A percentile compares a stretch with the other conserved stretches of the same genome.
These are phyloP conservation scores for Neonectria ditissima DNA, from an alignment of 2,329 filamentous ascomycete genomes.

Conservation along the genomic window DNA sequence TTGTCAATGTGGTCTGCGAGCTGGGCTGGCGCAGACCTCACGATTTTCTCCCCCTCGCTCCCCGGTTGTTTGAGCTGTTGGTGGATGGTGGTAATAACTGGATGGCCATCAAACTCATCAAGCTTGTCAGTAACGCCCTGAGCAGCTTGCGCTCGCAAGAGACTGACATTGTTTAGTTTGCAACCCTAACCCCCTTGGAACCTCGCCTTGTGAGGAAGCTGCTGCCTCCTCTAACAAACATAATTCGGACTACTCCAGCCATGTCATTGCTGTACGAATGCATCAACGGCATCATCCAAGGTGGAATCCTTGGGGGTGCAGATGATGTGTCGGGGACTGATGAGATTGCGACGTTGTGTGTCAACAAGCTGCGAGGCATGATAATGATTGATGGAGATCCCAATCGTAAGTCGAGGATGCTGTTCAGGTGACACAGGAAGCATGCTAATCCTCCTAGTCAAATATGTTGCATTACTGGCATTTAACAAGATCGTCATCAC, in stretches of 20 bases:
- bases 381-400: conserved; percentile 92
- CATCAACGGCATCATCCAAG: conserved; percentile 98
- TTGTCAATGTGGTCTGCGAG: conserved; percentile 97
- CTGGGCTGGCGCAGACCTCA: conserved; percentile 92
- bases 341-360: conserved; percentile 91
- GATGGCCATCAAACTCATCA: conserved; percentile 99
- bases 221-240: conserved; percentile 87
- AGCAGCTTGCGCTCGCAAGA: background rate
- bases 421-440: background rate
- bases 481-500: conserved; percentile 95
- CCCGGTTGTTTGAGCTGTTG: conserved; percentile 89
- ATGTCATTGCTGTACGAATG: conserved; percentile 99
- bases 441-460: conserved; percentile 68
- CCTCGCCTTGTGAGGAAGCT: conserved; percentile 92
- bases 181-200: conserved; percentile 91
- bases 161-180: conserved; percentile 74
- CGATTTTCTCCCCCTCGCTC: conserved; percentile 92
- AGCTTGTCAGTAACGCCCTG: conserved; percentile 71
- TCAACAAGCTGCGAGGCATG: conserved; percentile 93
- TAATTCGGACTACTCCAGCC: conserved; percentile 93
- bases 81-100: conserved; percentile 96
- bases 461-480: conserved; percentile 95
- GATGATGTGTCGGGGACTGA: conserved; percentile 86
- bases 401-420: conserved; percentile 73
- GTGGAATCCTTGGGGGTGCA: conserved; percentile 87